These are phyloP conservation scores for Saposhnikovia divaricata DNA, from an alignment of 129 eudicot genomes.

Conservation along the genomic window DNA sequence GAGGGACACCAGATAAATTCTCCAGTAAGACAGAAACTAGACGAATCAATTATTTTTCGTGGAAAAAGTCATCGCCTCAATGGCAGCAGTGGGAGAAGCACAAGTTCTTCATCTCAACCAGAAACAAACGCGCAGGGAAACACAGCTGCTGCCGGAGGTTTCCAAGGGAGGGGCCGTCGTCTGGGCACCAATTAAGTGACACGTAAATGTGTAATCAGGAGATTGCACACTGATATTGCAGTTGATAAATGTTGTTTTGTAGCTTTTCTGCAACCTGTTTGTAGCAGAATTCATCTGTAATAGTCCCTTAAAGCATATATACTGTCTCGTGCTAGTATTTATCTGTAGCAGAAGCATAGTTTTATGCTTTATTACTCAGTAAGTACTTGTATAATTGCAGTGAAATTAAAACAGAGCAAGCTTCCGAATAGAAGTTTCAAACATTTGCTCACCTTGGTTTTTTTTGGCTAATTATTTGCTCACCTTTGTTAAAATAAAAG, in stretches of 20 bases:
- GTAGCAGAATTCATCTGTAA: not conserved
- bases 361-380: too few species aligned
- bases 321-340: too few species aligned
- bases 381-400: too few species aligned
- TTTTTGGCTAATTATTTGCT: too few species aligned
- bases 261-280: not conserved
- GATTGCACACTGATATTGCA: not conserved
- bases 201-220: not conserved
- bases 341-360: too few species aligned
- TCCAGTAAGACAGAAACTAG: conserved; percentile 24
- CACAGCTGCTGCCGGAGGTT: conserved; percentile 13
- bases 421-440: too few species aligned
- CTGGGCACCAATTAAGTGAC: conserved; percentile 17
- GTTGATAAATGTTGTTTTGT: not conserved
- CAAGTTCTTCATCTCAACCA: not conserved
- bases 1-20: conserved; percentile 44
- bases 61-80: conserved; percentile 45
- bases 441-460: too few species aligned
- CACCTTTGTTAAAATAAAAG: too few species aligned
- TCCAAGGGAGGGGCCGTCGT: conserved; percentile 38
- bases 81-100: conserved; percentile 17
- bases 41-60: conserved; percentile 23
- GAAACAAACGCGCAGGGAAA: conserved; percentile 10
- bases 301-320: not conserved
- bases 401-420: too few species aligned